These are phyloP conservation scores for Botrytis galanthina DNA, from an alignment of 2,329 filamentous ascomycete genomes.

Conservation along the genomic window DNA sequence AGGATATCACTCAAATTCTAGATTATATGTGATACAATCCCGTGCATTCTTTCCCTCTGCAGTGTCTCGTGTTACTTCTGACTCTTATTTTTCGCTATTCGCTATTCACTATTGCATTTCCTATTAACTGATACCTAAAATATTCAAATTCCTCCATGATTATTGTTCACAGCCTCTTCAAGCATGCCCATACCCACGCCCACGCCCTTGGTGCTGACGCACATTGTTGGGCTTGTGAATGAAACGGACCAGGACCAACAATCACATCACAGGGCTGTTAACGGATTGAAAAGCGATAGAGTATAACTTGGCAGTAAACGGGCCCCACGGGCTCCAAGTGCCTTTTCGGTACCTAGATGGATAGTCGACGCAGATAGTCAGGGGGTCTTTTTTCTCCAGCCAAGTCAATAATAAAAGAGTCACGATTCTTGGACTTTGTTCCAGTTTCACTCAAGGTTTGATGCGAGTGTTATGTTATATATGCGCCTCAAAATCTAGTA, in stretches of 20 bases:
- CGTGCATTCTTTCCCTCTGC: background rate
- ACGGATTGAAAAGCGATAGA: background rate
- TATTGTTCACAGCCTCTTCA: slow-evolving; percentile 9
- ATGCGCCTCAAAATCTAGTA: background rate
- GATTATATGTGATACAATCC: slow-evolving; percentile 1
- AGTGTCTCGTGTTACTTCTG: background rate
- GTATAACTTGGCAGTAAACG: background rate
- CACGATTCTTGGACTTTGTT: background rate
- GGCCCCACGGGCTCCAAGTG: background rate
- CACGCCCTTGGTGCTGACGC: background rate
- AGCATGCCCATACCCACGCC: background rate
- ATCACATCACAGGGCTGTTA: slow-evolving; percentile 5
- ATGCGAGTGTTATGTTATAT: background rate
- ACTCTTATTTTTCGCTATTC: background rate
- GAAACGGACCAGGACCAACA: slow-evolving; percentile 10
- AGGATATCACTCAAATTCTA: background rate
- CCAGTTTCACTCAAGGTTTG: slow-evolving; percentile 1
- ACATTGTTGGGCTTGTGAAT: slow-evolving; percentile 9
- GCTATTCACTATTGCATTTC: background rate
- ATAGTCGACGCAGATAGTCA: slow-evolving; percentile 14
- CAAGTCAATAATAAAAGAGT: background rate
- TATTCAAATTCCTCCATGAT: background rate
- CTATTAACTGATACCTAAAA: background rate
- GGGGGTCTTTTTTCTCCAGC: background rate
- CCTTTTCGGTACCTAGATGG: background rate